These are phyloP conservation scores for Metarhizium anisopliae DNA, from an alignment of 2,329 filamentous ascomycete genomes.

Conservation along the genomic window DNA sequence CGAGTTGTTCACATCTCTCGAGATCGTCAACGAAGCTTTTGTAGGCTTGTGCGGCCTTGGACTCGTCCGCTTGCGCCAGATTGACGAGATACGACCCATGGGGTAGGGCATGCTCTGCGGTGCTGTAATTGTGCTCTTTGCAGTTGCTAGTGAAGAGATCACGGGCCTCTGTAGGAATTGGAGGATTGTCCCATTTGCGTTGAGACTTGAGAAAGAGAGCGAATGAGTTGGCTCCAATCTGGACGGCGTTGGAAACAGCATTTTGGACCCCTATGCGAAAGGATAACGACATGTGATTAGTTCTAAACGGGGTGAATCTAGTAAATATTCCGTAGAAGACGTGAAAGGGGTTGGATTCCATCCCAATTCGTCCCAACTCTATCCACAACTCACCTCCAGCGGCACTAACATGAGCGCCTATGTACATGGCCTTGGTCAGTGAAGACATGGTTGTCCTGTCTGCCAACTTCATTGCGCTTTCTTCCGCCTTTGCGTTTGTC, in stretches of 20 bases:
- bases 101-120: constrained; percentile 66
- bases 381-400: constrained; percentile 59
- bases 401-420: constrained; percentile 86
- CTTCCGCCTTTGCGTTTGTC: constrained; percentile 25
- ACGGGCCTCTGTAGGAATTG: constrained; percentile 58
- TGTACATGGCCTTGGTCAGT: constrained; percentile 63
- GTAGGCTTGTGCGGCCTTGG: constrained; percentile 80
- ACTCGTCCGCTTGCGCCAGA: constrained; percentile 72
- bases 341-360: not conserved
- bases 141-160: constrained; percentile 63
- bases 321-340: not conserved
- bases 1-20: constrained; percentile 71
- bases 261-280: constrained; percentile 71
- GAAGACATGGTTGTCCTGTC: constrained; percentile 54
- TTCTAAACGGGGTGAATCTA: constrained; percentile 1
- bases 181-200: constrained; percentile 84
- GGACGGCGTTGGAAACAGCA: constrained; percentile 64
- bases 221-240: constrained; percentile 87
- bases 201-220: constrained; percentile 95
- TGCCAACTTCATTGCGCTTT: constrained; percentile 52
- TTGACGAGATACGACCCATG: constrained; percentile 97
- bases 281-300: not conserved
- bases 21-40: constrained; percentile 81
- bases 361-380: not conserved
- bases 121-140: constrained; percentile 61